Conservation (phyloP, 2,329 filamentous ascomycete species). For the Sclerotinia nivalis region DNA sequence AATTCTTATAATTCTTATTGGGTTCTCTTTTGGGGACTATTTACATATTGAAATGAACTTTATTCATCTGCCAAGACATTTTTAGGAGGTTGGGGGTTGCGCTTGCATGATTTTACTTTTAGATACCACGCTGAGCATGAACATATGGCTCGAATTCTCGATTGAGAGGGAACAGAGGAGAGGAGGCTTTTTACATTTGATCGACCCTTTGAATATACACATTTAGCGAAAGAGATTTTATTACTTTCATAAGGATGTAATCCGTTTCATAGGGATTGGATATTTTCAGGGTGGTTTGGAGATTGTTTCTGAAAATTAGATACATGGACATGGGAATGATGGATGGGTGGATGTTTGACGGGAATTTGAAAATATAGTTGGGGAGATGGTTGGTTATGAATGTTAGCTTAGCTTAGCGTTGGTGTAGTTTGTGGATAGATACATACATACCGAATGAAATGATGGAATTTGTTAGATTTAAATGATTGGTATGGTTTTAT, state of each 20-base stretch:
- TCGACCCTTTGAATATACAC: not conserved
- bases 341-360: not conserved
- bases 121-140: slow-evolving; percentile 11
- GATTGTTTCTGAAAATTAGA: not conserved
- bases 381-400: not conserved
- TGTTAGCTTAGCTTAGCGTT: too few species aligned
- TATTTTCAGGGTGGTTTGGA: not conserved
- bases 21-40: not conserved
- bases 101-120: not conserved
- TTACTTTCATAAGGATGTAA: not conserved
- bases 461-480: not conserved
- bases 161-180: not conserved
- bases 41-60: slow-evolving; percentile 5
- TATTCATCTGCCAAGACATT: not conserved
- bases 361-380: not conserved
- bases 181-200: not conserved
- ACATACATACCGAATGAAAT: not conserved
- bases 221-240: not conserved
- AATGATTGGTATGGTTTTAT: not conserved
- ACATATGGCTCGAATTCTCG: not conserved
- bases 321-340: not conserved
- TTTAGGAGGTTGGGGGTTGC: not conserved
- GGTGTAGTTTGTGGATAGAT: not conserved
- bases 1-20: not conserved
- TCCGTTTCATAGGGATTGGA: not conserved